Percentiles rank a stretch among this genome's conserved stretches.
phyloP scores from a whole-genome alignment of 2,329 filamentous ascomycete genomes.

The Eutypella sp. region DNA sequence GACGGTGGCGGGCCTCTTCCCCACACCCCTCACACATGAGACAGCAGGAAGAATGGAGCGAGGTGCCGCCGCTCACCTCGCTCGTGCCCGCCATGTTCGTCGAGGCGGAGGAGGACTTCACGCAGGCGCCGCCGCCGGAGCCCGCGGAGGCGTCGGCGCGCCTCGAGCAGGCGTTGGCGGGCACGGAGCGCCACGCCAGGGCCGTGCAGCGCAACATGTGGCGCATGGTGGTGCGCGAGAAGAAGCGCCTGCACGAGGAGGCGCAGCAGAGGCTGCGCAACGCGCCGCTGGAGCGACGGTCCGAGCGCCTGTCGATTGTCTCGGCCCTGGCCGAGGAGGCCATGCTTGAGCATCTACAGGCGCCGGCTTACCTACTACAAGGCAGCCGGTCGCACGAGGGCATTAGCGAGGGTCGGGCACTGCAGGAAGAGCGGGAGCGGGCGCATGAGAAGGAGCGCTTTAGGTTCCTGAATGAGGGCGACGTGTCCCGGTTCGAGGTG shows the following conservation, averaged over 20 bases:
- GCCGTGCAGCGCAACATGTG: conserved; percentile 21
- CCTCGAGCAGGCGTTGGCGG: conserved; percentile 9
- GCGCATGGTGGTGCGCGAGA: conserved; percentile 13
- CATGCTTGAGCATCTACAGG: background rate
- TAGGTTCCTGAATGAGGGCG: background rate
- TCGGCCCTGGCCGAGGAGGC: background rate
- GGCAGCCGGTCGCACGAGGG: background rate
- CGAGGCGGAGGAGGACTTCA: conserved; percentile 16
- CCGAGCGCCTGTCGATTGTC: background rate
- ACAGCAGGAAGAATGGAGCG: conserved; percentile 14
- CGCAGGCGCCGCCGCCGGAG: conserved; percentile 17
- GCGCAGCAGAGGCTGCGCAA: conserved; percentile 5
- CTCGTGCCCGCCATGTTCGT: conserved; percentile 19
- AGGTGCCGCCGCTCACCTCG: conserved; percentile 20
- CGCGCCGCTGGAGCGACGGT: conserved; percentile 2
- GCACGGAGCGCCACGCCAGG: conserved; percentile 20
- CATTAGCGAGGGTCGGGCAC: background rate
- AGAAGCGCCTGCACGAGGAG: conserved; percentile 11
- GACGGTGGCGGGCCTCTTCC: too few species aligned
- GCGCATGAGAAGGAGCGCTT: background rate
- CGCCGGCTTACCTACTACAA: background rate
- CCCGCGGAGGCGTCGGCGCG: conserved; percentile 11
- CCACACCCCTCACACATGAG: background rate
- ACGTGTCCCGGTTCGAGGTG: conserved; percentile 9
- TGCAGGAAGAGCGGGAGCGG: background rate